A percentile compares a stretch with the other conserved stretches of the same genome.
Conservation (phyloP, 768 basidiomycete species). For the Tremella yokohamensis region DNA sequence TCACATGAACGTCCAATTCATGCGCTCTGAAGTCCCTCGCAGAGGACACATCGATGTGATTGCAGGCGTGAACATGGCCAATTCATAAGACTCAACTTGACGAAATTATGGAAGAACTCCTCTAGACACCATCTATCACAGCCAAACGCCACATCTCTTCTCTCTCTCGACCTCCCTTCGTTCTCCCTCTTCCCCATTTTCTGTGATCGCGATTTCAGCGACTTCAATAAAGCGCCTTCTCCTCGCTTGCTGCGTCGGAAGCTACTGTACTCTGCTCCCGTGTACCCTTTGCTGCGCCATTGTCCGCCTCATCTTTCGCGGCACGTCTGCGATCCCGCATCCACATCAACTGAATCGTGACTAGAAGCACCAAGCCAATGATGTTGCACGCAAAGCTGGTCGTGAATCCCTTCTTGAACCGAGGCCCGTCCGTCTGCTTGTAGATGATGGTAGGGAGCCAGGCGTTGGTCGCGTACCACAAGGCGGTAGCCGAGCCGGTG, state of each 20-base stretch:
- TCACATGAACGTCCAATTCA: no score
- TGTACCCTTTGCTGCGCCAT: neutral
- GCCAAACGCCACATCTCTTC: no score
- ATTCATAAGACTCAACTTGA: no score
- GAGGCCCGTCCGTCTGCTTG: constrained; percentile 20
- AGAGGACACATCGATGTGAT: no score
- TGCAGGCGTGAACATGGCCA: no score
- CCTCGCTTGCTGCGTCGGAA: neutral
- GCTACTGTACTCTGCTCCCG: neutral
- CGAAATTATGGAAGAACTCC: no score
- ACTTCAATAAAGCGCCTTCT: neutral
- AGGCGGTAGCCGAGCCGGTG: constrained; percentile 14
- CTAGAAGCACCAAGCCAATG: constrained; percentile 6
- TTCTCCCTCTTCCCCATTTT: no score
- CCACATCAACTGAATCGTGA: neutral
- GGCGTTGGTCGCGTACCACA: constrained; percentile 17
- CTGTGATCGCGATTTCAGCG: no score
- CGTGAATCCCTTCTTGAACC: constrained; percentile 23
- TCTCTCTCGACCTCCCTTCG: no score
- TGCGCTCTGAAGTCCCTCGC: no score
- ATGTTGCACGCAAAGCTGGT: constrained; percentile 15
- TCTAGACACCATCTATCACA: no score
- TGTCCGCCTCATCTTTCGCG: neutral
- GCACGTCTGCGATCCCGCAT: neutral
- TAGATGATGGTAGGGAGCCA: constrained; percentile 24